Evolutionary conservation across 495 filamentous ascomycete genomes (phyloP).

Genomic region (Penicillium riverlandense): DNA sequence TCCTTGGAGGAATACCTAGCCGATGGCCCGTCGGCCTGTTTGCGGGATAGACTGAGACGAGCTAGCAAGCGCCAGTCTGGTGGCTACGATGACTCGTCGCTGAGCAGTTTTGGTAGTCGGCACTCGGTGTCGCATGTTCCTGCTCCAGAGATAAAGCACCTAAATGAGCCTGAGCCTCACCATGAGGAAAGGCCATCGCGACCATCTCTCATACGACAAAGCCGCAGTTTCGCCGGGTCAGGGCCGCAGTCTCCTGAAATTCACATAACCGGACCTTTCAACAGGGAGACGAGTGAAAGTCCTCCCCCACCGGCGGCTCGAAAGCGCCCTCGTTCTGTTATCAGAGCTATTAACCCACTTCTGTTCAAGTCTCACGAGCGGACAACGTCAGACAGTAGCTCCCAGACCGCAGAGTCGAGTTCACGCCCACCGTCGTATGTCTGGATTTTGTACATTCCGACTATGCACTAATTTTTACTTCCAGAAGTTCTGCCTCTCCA

Average conservation of each 20-base stretch:
- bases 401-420: conserved; percentile 3
- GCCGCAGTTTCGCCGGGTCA: conserved; percentile 16
- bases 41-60: conserved; percentile 22
- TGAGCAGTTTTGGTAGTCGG: conserved; percentile 28
- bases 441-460: not conserved
- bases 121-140: conserved; percentile 14
- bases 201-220: conserved; percentile 13
- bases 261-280: conserved; percentile 25
- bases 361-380: conserved; percentile 9
- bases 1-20: conserved; percentile 40
- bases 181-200: conserved; percentile 9
- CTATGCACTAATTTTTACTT: not conserved
- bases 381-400: conserved; percentile 11
- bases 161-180: not conserved
- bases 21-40: conserved; percentile 21
- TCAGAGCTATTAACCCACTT: conserved; percentile 5
- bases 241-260: conserved; percentile 20
- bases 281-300: conserved; percentile 12
- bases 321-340: not conserved
- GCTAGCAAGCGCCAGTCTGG: conserved; percentile 7
- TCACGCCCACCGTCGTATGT: conserved; percentile 18
- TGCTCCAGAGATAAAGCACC: conserved; percentile 2
- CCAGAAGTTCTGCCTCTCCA: conserved; percentile 11
- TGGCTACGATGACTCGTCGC: conserved; percentile 23
- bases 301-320: conserved; percentile 10